These are phyloP conservation scores for Ascochyta pisi DNA, from an alignment of 2,329 filamentous ascomycete species.

Conservation along the genomic window DNA sequence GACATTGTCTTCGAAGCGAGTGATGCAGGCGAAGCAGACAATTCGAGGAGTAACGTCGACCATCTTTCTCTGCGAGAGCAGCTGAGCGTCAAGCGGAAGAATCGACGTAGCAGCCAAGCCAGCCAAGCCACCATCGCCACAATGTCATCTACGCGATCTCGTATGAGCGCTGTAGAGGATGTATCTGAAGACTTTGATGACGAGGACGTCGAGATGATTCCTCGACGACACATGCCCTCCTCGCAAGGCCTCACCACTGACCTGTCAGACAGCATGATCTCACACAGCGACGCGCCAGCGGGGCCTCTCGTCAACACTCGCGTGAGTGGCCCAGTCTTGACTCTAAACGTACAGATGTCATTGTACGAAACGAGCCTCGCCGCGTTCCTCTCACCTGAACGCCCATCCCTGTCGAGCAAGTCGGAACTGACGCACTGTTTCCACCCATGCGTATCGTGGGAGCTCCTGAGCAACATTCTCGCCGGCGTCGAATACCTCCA, in stretches of 20 bases:
- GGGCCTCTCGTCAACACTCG: slow-evolving; percentile 30
- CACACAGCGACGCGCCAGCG: slow-evolving; percentile 45
- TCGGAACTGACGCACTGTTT: slow-evolving; percentile 63
- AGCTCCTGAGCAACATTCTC: slow-evolving; percentile 65
- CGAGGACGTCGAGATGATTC: slow-evolving; percentile 58
- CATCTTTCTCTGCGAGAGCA: slow-evolving; percentile 23
- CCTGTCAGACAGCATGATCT: slow-evolving; percentile 41
- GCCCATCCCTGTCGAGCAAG: slow-evolving; percentile 14
- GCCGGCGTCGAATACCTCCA: slow-evolving; percentile 72
- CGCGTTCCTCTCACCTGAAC: slow-evolving; percentile 58
- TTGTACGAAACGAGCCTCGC: slow-evolving; percentile 68
- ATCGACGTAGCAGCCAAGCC: slow-evolving; percentile 41
- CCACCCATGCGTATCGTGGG: slow-evolving; percentile 63
- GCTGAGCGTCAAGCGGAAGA: slow-evolving; percentile 43
- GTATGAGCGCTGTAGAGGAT: slow-evolving; percentile 48
- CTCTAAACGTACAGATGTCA: slow-evolving; percentile 73
- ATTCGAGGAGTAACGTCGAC: background rate
- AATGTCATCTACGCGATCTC: slow-evolving; percentile 50
- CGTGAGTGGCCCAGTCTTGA: slow-evolving; percentile 47
- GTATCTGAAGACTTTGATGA: slow-evolving; percentile 50
- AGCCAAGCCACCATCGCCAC: slow-evolving; percentile 50
- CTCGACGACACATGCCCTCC: slow-evolving; percentile 37
- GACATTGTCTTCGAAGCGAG: slow-evolving; percentile 44
- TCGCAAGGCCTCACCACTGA: slow-evolving; percentile 29
- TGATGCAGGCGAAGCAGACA: slow-evolving; percentile 22